Percentiles rank a stretch among this genome's conserved stretches.
phyloP scores from a whole-genome alignment of 2,329 filamentous ascomycete genomes.

The Trichoderma koningiopsis region DNA sequence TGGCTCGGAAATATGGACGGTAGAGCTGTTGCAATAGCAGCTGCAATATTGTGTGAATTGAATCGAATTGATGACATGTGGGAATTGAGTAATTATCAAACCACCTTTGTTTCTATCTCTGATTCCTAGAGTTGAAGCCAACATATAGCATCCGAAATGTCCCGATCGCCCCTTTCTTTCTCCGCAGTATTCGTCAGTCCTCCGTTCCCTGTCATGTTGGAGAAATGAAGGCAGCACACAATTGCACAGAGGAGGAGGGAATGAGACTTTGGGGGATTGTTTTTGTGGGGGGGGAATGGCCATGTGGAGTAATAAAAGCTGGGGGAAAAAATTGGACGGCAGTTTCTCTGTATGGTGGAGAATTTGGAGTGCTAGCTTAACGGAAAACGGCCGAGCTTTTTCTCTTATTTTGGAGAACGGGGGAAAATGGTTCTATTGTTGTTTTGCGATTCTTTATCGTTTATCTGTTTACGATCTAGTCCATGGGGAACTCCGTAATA shows the following conservation, averaged over 20 bases:
- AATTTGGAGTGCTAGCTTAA: neutral
- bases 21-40: neutral
- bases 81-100: neutral
- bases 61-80: neutral
- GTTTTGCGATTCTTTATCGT: neutral
- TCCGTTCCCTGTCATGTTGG: neutral
- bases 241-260: neutral
- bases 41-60: neutral
- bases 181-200: neutral
- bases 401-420: neutral
- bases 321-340: neutral
- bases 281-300: neutral
- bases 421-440: neutral
- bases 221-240: neutral
- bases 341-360: neutral
- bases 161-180: neutral
- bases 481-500: no score
- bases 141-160: neutral
- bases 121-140: neutral
- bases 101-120: neutral
- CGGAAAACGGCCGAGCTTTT: neutral
- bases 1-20: neutral
- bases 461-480: neutral
- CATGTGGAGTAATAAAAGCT: neutral
- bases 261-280: neutral